phyloP scores from a whole-genome alignment of 1,284 basidiomycete genomes.

The Stereum hirsutum region DNA sequence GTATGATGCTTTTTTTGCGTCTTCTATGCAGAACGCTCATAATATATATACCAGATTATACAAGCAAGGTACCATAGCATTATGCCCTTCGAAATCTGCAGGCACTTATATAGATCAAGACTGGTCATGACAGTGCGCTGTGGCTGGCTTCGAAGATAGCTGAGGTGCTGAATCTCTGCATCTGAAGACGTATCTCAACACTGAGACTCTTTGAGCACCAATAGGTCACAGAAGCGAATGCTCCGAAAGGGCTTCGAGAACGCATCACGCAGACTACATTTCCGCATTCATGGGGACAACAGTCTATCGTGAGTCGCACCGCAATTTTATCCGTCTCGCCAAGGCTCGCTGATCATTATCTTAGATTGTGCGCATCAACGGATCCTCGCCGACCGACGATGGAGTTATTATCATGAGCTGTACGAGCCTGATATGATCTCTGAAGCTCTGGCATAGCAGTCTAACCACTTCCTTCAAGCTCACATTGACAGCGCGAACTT shows the following conservation, averaged over 20 bases:
- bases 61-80: constrained; percentile 67
- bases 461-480: constrained; percentile 10
- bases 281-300: constrained; percentile 87
- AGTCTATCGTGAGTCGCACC: constrained; percentile 58
- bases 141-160: constrained; percentile 75
- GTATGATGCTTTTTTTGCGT: constrained; percentile 33
- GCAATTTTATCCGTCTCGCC: neutral
- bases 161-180: constrained; percentile 36
- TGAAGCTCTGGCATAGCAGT: constrained; percentile 17
- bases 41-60: constrained; percentile 57
- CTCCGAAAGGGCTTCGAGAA: constrained; percentile 42
- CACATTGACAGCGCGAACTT: constrained; percentile 76
- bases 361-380: constrained; percentile 66
- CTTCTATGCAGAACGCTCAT: constrained; percentile 20
- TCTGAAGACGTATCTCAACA: constrained; percentile 8
- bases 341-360: constrained; percentile 10
- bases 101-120: no score
- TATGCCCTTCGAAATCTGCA: no score
- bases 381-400: constrained; percentile 50
- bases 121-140: constrained; percentile 71
- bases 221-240: constrained; percentile 61
- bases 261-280: constrained; percentile 74
- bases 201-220: no score
- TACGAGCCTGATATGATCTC: constrained; percentile 95
- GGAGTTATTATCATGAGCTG: constrained; percentile 58